These are phyloP conservation scores for Penicillium pulvis DNA, from an alignment of 495 filamentous ascomycete genomes.

Conservation along the genomic window DNA sequence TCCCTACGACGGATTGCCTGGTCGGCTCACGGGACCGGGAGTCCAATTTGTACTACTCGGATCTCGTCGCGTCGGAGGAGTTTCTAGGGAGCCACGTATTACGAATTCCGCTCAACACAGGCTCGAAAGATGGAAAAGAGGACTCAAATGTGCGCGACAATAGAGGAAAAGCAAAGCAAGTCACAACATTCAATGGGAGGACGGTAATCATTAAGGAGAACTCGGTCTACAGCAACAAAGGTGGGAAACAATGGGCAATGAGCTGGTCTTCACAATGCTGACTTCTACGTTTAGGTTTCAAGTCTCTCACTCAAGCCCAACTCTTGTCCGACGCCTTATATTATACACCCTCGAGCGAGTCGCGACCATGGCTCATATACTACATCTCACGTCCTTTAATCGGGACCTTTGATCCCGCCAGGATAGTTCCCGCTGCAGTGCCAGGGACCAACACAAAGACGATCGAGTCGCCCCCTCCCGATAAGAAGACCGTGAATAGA, in stretches of 20 bases:
- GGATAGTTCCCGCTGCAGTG: conserved; percentile 62
- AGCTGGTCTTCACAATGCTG: conserved; percentile 13
- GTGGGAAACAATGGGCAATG: conserved; percentile 44
- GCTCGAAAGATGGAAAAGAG: conserved; percentile 62
- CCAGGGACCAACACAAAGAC: conserved; percentile 40
- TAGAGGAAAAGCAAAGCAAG: conserved; percentile 90
- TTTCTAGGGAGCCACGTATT: conserved; percentile 97
- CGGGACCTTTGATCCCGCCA: conserved; percentile 76
- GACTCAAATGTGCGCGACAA: conserved; percentile 79
- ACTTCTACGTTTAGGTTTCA: conserved; percentile 68
- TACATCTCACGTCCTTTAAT: conserved; percentile 93
- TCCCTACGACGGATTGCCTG: conserved; percentile 89
- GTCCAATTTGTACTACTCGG: conserved; percentile 71
- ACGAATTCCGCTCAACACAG: conserved; percentile 67
- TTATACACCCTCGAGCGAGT: conserved; percentile 79
- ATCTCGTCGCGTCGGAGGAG: conserved; percentile 85
- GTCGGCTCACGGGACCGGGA: conserved; percentile 88
- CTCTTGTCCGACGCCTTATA: conserved; percentile 84
- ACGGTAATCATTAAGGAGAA: conserved; percentile 94
- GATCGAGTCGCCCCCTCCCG: conserved; percentile 20
- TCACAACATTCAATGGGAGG: conserved; percentile 87
- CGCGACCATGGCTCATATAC: conserved; percentile 93
- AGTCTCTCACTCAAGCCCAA: conserved; percentile 85
- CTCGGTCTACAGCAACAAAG: conserved; percentile 94
- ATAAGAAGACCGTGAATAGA: conserved; percentile 38